Evolutionary conservation across 352 stramenopile genomes (phyloP).

Genomic region (Globisporangium abappressorium): DNA sequence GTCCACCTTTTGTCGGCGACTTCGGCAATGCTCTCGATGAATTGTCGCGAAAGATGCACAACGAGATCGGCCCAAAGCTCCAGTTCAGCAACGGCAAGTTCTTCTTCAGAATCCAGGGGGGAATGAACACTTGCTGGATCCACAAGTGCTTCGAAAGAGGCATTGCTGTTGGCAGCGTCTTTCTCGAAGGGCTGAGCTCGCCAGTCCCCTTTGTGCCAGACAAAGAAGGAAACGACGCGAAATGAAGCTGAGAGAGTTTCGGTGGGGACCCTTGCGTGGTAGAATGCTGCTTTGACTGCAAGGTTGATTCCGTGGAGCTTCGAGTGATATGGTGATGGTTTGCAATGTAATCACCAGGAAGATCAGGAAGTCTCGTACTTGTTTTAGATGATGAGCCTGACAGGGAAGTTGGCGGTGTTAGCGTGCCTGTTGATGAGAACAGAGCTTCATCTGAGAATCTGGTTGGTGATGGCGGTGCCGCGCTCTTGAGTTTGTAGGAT

Average conservation of each 20-base stretch:
- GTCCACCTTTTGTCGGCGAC: conserved; percentile 3
- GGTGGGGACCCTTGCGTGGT: neutral
- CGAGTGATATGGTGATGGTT: conserved; percentile 36
- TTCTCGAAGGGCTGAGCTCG: conserved; percentile 5
- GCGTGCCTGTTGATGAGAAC: conserved; percentile 9
- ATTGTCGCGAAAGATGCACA: conserved; percentile 36
- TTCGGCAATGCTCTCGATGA: neutral
- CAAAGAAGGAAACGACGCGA: conserved; percentile 1
- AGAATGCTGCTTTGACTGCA: neutral
- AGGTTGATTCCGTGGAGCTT: conserved; percentile 25
- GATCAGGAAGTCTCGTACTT: conserved; percentile 8
- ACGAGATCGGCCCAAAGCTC: conserved; percentile 41
- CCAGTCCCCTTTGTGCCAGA: neutral
- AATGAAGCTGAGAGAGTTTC: conserved; percentile 7
- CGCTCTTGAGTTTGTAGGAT: conserved; percentile 23
- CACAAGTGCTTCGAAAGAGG: conserved; percentile 20
- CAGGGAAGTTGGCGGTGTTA: neutral
- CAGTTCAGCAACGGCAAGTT: conserved; percentile 55
- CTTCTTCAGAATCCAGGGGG: conserved; percentile 25
- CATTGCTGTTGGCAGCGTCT: neutral
- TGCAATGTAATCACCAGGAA: conserved; percentile 22
- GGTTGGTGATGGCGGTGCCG: conserved; percentile 22
- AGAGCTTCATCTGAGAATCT: conserved; percentile 17
- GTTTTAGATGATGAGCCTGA: conserved; percentile 4
- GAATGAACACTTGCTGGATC: conserved; percentile 35